Percentiles rank a stretch among this genome's conserved stretches.
phyloP scores from a whole-genome alignment of 2,329 filamentous ascomycete species.

The Alternaria alternata region DNA sequence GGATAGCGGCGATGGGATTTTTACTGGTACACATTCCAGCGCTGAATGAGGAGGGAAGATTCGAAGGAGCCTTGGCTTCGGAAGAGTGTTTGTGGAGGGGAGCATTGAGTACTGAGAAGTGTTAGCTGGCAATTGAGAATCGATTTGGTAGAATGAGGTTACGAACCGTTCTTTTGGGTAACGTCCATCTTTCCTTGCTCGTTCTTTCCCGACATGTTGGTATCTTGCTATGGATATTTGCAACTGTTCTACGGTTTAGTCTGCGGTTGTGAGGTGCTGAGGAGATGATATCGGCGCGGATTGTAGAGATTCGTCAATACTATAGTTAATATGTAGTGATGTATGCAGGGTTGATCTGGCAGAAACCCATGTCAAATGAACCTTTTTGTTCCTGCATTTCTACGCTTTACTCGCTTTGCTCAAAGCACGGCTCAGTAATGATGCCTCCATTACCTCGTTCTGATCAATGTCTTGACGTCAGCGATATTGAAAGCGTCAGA shows the following conservation, averaged over 20 bases:
- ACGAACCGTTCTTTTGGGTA: constrained; percentile 38
- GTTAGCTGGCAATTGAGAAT: not conserved
- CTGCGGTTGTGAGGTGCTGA: not conserved
- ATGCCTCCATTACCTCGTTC: constrained; percentile 17
- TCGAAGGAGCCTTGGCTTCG: constrained; percentile 1
- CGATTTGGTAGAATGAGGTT: not conserved
- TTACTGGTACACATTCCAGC: constrained; percentile 29
- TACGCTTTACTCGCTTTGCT: constrained; percentile 1
- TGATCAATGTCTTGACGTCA: constrained; percentile 21
- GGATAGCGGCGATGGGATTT: constrained; percentile 60
- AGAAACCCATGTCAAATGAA: not conserved
- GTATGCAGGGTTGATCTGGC: not conserved
- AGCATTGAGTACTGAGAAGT: constrained; percentile 29
- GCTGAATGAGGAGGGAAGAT: constrained; percentile 16
- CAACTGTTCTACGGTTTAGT: too few species aligned
- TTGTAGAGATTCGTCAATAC: not conserved
- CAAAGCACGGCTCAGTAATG: constrained; percentile 13
- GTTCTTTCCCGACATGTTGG: constrained; percentile 30
- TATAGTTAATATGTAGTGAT: not conserved
- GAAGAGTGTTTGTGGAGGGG: constrained; percentile 37
- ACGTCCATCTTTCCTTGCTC: constrained; percentile 36
- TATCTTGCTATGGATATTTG: constrained; percentile 15
- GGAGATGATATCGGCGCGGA: not conserved
- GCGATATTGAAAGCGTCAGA: constrained; percentile 3
- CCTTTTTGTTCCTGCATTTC: not conserved